phyloP scores from a whole-genome alignment of 2,329 filamentous ascomycete genomes.

The Penicillium frequentans region DNA sequence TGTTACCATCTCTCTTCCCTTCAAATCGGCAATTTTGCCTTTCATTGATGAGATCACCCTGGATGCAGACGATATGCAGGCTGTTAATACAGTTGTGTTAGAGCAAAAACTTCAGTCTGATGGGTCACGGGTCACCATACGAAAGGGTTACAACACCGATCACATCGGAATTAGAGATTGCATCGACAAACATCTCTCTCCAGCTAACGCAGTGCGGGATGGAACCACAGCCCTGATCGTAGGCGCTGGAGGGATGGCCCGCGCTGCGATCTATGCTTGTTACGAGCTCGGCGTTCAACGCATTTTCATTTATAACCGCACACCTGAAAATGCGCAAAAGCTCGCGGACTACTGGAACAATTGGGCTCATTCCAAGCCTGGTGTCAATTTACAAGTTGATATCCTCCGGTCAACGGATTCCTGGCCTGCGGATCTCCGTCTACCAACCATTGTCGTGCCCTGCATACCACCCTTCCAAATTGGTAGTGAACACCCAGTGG shows the following conservation, averaged over 20 bases:
- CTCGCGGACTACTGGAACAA: conserved; percentile 20
- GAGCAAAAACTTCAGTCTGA: conserved; percentile 5
- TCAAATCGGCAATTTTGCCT: conserved; percentile 24
- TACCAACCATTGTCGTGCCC: conserved; percentile 23
- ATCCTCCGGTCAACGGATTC: conserved; percentile 12
- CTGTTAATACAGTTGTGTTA: conserved; percentile 29
- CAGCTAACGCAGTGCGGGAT: conserved; percentile 22
- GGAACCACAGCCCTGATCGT: conserved; percentile 25
- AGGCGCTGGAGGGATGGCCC: conserved; percentile 29
- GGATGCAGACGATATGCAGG: conserved; percentile 27
- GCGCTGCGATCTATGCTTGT: conserved; percentile 29
- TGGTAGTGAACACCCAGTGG: conserved; percentile 6
- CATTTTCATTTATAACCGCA: conserved; percentile 31
- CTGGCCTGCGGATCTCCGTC: conserved; percentile 19
- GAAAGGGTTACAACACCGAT: conserved; percentile 31
- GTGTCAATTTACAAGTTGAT: conserved; percentile 1
- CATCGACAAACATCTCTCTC: conserved; percentile 26
- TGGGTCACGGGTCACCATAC: conserved; percentile 3
- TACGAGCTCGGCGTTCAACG: conserved; percentile 22
- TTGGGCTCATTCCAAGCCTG: conserved; percentile 10
- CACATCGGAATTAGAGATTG: conserved; percentile 29
- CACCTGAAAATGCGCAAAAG: conserved; percentile 14
- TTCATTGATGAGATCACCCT: conserved; percentile 20
- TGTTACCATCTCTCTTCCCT: conserved; percentile 24
- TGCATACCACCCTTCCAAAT: conserved; percentile 21